Percentiles rank a stretch among this genome's conserved stretches.
Evolutionary conservation across 1,284 basidiomycete genomes (phyloP).

Genomic region (Microbotryum intermedium): DNA sequence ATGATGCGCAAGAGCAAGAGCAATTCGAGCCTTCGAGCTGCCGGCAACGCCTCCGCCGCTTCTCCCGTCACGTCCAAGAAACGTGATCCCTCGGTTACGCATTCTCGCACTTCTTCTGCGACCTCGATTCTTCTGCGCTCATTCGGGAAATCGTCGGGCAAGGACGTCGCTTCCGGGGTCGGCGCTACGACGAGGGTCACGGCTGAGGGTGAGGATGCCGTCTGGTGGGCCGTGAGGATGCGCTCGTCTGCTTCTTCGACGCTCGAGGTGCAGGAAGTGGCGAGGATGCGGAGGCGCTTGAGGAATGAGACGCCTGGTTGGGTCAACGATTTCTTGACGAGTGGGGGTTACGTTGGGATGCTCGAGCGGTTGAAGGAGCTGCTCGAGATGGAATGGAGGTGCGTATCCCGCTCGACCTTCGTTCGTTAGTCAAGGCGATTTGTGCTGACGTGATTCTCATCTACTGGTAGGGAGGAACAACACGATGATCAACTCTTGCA

Average conservation of each 20-base stretch:
- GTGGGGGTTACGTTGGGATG: slow-evolving; percentile 77
- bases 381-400: slow-evolving; percentile 93
- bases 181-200: too few species aligned
- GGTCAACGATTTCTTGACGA: slow-evolving; percentile 78
- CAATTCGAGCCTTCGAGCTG: too few species aligned
- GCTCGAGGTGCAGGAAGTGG: slow-evolving; percentile 66
- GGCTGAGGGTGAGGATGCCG: slow-evolving; percentile 1
- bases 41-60: too few species aligned
- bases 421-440: neutral
- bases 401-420: slow-evolving; percentile 33
- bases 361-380: slow-evolving; percentile 82
- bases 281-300: slow-evolving; percentile 52
- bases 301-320: slow-evolving; percentile 81
- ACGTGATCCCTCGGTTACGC: neutral
- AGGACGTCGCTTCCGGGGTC: neutral
- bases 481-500: slow-evolving; percentile 91
- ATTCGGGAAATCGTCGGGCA: slow-evolving; percentile 9
- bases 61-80: too few species aligned
- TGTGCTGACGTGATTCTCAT: slow-evolving; percentile 4
- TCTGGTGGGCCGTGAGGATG: slow-evolving; percentile 14
- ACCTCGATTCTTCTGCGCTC: slow-evolving; percentile 10
- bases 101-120: slow-evolving; percentile 6
- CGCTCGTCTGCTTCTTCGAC: neutral
- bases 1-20: slow-evolving; percentile 21
- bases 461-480: slow-evolving; percentile 73